Base-by-base conservation (phyloP, 352 stramenopile genomes). In the Phytopythium montanum region DNA sequence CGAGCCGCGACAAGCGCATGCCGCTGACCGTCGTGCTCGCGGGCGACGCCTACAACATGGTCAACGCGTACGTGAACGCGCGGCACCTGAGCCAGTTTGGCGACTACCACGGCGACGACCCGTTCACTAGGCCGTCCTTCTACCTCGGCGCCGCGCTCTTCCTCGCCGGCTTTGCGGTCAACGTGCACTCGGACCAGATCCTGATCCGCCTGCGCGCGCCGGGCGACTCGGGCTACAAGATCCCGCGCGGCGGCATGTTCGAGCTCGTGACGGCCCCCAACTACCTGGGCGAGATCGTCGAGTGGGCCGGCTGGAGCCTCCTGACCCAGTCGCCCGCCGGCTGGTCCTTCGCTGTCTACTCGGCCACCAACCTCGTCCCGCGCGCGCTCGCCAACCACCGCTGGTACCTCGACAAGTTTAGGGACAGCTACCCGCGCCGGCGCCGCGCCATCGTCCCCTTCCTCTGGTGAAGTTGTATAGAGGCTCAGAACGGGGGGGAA, bases 51-150 rank as follows among this genome's bases (percentile, higher is more conserved):
- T 92, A 86, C 68, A 92, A 92, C 58, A 18, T 80, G 25, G 75
- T 92, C 52, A 92, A 92, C 57, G 75, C 79, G 19, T 87, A 86
- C 60, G 65, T 90, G 46, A 92, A 92, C 62, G 81, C 76, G 16
- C 69, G 78, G 41, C 81, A 87, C 53, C 55, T 92, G 60, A 81
- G 72, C 28, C 62, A 87, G 41, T 85, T 79, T 51, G 80, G 77
- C 5, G 68, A 84, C 65, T 90, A 88, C 68, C 56, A 49, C 8
- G 19, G 18, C 2, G 77, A 87, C 49, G 34, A 62, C 5, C 62
- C 66, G 26, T 74, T 76, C 42, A 19, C 55, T 26, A 67, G 74
- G 4, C 41, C 60, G 21, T 81, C 76, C n/a, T 90, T 90, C 53
- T 87, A 85, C 58, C 29, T 69, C 13, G 82, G 82, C 12, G 34